Evolutionary conservation across 2,329 filamentous ascomycete species (phyloP).

Genomic region (Claviceps pusilla): DNA sequence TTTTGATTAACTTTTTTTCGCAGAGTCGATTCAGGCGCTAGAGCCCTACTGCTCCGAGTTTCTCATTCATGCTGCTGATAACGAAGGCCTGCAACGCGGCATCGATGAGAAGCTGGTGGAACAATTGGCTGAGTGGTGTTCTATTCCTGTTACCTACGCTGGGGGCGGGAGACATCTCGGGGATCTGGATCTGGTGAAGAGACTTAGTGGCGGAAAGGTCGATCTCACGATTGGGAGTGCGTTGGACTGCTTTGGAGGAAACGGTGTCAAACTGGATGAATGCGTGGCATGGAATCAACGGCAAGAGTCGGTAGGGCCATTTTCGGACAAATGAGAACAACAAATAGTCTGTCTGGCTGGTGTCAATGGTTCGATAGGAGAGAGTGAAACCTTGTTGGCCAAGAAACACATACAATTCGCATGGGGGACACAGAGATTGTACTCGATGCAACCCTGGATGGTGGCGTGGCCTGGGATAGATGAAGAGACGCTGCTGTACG

Average conservation of each 20-base stretch:
- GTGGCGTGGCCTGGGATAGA: neutral
- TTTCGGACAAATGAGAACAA: neutral
- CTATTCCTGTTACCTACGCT: slow-evolving; percentile 87
- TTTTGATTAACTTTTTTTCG: neutral
- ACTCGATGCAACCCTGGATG: neutral
- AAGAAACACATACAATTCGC: neutral
- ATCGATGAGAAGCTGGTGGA: slow-evolving; percentile 75
- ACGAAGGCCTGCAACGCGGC: slow-evolving; percentile 82
- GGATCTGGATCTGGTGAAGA: slow-evolving; percentile 70
- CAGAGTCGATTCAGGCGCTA: slow-evolving; percentile 65
- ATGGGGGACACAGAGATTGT: neutral
- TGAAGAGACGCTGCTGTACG: neutral
- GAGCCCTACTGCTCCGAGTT: slow-evolving; percentile 95
- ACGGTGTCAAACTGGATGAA: slow-evolving; percentile 71
- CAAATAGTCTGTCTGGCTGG: neutral
- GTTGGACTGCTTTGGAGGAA: slow-evolving; percentile 86
- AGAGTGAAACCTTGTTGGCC: neutral
- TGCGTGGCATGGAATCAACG: slow-evolving; percentile 73
- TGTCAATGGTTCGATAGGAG: neutral
- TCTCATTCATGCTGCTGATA: slow-evolving; percentile 90
- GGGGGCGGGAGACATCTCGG: slow-evolving; percentile 74
- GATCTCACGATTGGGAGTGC: slow-evolving; percentile 95
- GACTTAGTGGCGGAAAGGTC: slow-evolving; percentile 63
- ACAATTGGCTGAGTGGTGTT: slow-evolving; percentile 69
- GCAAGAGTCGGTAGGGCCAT: slow-evolving; percentile 14